phyloP scores from a whole-genome alignment of 805 yeast species.

The Candida berthetii region DNA sequence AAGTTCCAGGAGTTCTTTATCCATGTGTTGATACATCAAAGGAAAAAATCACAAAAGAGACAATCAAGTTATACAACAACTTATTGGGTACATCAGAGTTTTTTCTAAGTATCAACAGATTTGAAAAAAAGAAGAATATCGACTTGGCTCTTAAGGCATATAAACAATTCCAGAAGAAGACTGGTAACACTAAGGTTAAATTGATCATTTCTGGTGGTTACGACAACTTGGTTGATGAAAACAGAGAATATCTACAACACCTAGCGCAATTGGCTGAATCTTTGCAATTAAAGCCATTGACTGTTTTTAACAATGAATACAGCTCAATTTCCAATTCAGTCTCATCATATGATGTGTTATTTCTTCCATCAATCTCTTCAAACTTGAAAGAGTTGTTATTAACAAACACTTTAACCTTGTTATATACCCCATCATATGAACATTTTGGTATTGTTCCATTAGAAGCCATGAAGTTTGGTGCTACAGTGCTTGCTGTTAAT shows the following conservation, averaged over 20 bases:
- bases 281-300: slow-evolving; percentile 37
- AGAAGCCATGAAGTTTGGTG: slow-evolving; percentile 83
- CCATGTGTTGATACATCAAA: slow-evolving; percentile 62
- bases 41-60: slow-evolving; percentile 13
- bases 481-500: slow-evolving; percentile 80
- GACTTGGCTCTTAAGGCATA: slow-evolving; percentile 71
- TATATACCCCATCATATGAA: slow-evolving; percentile 88
- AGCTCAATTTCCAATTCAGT: slow-evolving; percentile 13
- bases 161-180: slow-evolving; percentile 31
- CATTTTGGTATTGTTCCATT: slow-evolving; percentile 98
- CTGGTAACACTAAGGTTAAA: slow-evolving; percentile 26
- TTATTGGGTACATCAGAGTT: slow-evolving; percentile 22
- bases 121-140: slow-evolving; percentile 80
- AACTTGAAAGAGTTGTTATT: slow-evolving; percentile 59
- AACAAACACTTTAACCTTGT: slow-evolving; percentile 46
- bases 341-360: slow-evolving; percentile 43
- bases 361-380: slow-evolving; percentile 76
- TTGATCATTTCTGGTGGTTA: slow-evolving; percentile 89
- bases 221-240: slow-evolving; percentile 70
- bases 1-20: slow-evolving; percentile 28
- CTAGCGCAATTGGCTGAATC: slow-evolving; percentile 43
- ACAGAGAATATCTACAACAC: slow-evolving; percentile 63
- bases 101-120: slow-evolving; percentile 79
- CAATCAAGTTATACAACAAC: slow-evolving; percentile 8
- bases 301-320: slow-evolving; percentile 28